Base-by-base conservation (phyloP, 1,284 basidiomycete genomes). In the Rugiboletus extremiorientalis region DNA sequence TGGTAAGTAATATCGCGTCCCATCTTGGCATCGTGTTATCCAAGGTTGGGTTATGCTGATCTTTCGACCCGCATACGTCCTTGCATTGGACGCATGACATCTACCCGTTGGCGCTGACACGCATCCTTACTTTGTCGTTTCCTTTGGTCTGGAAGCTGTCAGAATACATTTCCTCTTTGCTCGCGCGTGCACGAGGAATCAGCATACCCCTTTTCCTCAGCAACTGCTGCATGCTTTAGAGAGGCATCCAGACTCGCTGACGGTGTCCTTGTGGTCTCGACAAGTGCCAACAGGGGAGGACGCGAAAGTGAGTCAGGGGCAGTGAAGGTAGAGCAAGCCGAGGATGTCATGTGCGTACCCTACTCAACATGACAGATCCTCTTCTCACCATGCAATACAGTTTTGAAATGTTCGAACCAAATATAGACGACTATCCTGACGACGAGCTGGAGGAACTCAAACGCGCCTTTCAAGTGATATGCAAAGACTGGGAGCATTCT, bases 401-500 rank as follows among this genome's bases (percentile, higher is more conserved):
- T 15, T 96, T 92, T 70, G 81, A 81, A 42, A 96, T 98, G 92
- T 99, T 97, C 68, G 95, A 97, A 72, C 77, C 82, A 5, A 91
- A 96, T 71, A 94, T 98, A 89, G 94, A 96, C 69, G 96, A 97
- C 66, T 99, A 99, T 67, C 85, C 99, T 4, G 89, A 94, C 58
- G 94, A 97, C 67, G 97, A 99, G 72, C 82, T 90, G 10, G 94
- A 96, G 56, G 86, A 84, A 67, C 82, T 94, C 49, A 92, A 92
- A 65, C 79, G 79, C 10, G 78, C 81, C 0, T 85, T 98, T 58
- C 88, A 92, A 48, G 76, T 74, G 2, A 89, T 91, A 25, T 95
- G 91, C 69, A 83, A 85, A 56, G 79, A 77, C 3, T 98, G 94
- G 94, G 87, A 95, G 55, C 77, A 74, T 20, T 81, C 89, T 72